Evolutionary conservation across 176 grass and related monocot genomes (phyloP).

Genomic region (Tillandsia leiboldiana): DNA sequence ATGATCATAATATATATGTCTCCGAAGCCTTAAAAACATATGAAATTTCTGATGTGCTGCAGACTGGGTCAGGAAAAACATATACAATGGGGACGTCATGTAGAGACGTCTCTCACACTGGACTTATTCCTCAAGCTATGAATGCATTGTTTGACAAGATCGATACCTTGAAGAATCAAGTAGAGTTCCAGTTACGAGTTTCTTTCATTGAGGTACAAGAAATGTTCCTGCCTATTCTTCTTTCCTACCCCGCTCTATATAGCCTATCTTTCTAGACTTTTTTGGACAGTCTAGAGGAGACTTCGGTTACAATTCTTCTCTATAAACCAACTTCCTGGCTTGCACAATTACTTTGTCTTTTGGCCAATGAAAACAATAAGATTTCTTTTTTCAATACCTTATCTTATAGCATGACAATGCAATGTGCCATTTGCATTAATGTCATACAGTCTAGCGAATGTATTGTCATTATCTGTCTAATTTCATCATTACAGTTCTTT

Average conservation of each 20-base stretch:
- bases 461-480: neutral
- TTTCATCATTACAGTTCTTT: neutral
- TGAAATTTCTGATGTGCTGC: neutral
- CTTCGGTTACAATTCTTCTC: no score
- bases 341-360: no score
- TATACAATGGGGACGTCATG: constrained; percentile 92
- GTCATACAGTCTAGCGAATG: neutral
- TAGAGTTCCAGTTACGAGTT: constrained; percentile 79
- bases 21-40: neutral
- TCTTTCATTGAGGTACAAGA: constrained; percentile 90
- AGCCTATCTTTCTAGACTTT: neutral
- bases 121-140: constrained; percentile 79
- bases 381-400: neutral
- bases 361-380: neutral
- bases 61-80: constrained; percentile 94
- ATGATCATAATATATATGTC: neutral
- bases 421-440: neutral
- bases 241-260: neutral
- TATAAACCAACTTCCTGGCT: no score
- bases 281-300: neutral
- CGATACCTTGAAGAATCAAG: constrained; percentile 59
- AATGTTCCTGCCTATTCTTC: neutral
- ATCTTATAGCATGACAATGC: neutral
- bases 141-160: constrained; percentile 73
- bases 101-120: constrained; percentile 51